phyloP scores from a whole-genome alignment of 2,329 filamentous ascomycete genomes.

The Alternaria ethzedia region DNA sequence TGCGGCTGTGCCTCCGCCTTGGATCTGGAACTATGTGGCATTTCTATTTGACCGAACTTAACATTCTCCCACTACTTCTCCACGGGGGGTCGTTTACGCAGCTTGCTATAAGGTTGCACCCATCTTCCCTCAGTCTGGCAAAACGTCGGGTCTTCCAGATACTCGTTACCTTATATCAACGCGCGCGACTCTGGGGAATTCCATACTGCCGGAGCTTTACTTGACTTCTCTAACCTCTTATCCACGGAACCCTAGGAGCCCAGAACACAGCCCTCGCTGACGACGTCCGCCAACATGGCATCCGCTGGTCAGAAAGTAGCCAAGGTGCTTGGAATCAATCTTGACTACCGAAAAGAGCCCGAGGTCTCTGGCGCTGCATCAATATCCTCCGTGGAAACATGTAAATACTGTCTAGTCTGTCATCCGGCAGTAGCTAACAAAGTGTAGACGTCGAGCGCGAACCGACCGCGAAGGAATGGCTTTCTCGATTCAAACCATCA shows the following conservation, averaged over 20 bases:
- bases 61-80: slow-evolving; percentile 11
- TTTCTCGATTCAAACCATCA: slow-evolving; percentile 69
- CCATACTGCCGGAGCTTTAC: background rate
- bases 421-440: slow-evolving; percentile 38
- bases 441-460: slow-evolving; percentile 83
- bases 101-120: slow-evolving; percentile 7
- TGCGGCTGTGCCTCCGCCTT: slow-evolving; percentile 24
- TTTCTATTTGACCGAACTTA: slow-evolving; percentile 12
- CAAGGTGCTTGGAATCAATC: slow-evolving; percentile 81
- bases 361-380: slow-evolving; percentile 78
- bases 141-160: background rate
- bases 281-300: slow-evolving; percentile 42
- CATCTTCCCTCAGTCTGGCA: background rate
- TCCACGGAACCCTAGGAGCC: background rate
- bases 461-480: slow-evolving; percentile 75
- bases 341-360: slow-evolving; percentile 73
- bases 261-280: background rate
- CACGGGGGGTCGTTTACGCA: background rate
- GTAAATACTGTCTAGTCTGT: slow-evolving; percentile 10
- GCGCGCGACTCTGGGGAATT: background rate
- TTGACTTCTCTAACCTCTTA: background rate
- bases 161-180: background rate
- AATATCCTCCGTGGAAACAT: slow-evolving; percentile 67
- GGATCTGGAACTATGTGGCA: slow-evolving; percentile 27
- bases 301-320: slow-evolving; percentile 75